These are phyloP conservation scores for Ogataea neopini DNA, from an alignment of 805 yeast genomes.

Conservation along the genomic window DNA sequence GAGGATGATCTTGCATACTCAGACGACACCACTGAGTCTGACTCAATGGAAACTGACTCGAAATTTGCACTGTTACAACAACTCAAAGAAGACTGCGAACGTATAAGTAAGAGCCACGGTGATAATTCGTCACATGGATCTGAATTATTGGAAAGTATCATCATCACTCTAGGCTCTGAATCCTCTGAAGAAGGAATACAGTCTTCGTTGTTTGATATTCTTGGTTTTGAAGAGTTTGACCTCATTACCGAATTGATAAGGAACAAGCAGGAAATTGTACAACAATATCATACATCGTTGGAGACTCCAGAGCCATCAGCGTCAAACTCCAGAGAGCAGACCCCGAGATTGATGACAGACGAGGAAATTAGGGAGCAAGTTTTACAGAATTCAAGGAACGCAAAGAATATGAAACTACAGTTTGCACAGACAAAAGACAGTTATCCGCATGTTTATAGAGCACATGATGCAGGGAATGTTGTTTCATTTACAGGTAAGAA, in stretches of 20 bases:
- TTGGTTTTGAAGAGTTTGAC: conserved; percentile 87
- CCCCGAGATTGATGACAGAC: conserved; percentile 44
- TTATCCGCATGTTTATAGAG: conserved; percentile 87
- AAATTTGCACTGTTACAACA: conserved; percentile 19
- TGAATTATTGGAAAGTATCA: conserved; percentile 32
- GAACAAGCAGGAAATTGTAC: conserved; percentile 38
- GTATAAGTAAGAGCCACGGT: conserved; percentile 32
- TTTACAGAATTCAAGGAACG: conserved; percentile 47
- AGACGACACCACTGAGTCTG: conserved; percentile 7
- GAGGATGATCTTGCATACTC: conserved; percentile 9
- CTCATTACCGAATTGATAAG: conserved; percentile 64
- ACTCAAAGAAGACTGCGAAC: conserved; percentile 24
- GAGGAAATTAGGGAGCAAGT: conserved; percentile 58
- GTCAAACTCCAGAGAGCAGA: not conserved
- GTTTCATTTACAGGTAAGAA: conserved; percentile 81
- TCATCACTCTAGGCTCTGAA: conserved; percentile 37
- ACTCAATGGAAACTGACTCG: conserved; percentile 6
- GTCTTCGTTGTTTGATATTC: conserved; percentile 68
- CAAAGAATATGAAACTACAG: conserved; percentile 50
- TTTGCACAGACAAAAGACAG: conserved; percentile 47
- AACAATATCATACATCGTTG: conserved; percentile 15
- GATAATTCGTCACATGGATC: conserved; percentile 19
- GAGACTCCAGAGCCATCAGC: not conserved
- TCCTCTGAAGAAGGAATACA: conserved; percentile 63
- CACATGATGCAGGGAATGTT: conserved; percentile 65